Evolutionary conservation across 1,284 basidiomycete species (phyloP), one percentile per base, ranked within the genome.

Genomic region (Rhodotorula sp.): DNA sequence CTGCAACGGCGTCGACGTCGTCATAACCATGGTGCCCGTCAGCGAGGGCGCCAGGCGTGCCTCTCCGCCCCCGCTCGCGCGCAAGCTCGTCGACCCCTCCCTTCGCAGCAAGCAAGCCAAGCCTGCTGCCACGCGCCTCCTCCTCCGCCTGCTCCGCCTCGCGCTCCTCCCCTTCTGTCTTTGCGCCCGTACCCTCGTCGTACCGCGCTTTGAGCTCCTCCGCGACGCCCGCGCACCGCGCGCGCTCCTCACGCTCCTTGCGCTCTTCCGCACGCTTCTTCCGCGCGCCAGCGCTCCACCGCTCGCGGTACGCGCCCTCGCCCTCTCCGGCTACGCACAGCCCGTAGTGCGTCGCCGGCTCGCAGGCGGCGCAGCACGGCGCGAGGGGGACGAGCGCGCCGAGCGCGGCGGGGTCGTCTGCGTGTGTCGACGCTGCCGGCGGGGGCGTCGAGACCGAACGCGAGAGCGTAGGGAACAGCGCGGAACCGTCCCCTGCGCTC

Each of bases 301-400:
- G 39, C 29, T 54, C 61, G 19, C 27, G 39, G 37, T 63, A 63
- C n/a, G 21, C 29, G 39, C 21, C 9, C 27, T 10, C 27, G 13
- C 36, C 37, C 37, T 50, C 12, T 32, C 32, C 58, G 15, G 27
- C 44, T 22, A 48, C 27, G 7, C 5, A n/a, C 7, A 25, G 29
- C 9, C 71, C 71, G 51, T 69, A 69, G 15, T 64, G 44, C 5
- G 71, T 61, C 3, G 71, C 71, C 8, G 7, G 5, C 37, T 53
- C 56, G 58, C 71, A 72, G 1, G 32, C 32, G 3, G 37, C 6
- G 60, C 71, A 72, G 34, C 71, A 72, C 12, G 67, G 39, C 1
- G 50, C 27, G 25, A 72, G 64, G 7, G 67, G 71, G 29, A 72
- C 41, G 29, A 64, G 37, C 12, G 53, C 51, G 5, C 36, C 64